Evolutionary conservation across 2,329 filamentous ascomycete genomes (phyloP), one percentile per base, ranked within the genome.

Genomic region (Pestalotiopsis sp.): DNA sequence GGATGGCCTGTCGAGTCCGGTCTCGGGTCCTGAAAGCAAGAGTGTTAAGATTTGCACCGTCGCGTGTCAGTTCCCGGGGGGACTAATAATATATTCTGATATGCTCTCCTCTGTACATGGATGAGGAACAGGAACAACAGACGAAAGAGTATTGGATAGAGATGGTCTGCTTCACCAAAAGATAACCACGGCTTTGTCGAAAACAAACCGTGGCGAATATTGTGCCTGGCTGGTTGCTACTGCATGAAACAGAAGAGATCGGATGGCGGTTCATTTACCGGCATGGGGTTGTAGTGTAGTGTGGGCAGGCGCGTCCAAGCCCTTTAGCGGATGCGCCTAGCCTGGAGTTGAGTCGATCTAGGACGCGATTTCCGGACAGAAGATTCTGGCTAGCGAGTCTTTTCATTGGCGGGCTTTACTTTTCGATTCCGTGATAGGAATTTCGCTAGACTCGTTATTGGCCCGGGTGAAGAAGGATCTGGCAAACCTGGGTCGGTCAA

Each of bases 1-100:
- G 40, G 41, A 57, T 57, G 5, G 63, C 63, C 49, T 56, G 63
- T 66, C 63, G 25, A 66, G 49, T 36, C 41, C 63, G 63, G 49
- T 66, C 23, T 66, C 63, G 63, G 63, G 31, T 40, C 49, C 41
- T 58, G 23, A 14, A 31, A 36, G 38, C 14, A n/a, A n/a, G 45
- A 52, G 17, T 14, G 41, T 25, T 31, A 66, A 58, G 63, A 36
- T 66, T 66, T 14, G 63, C 41, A 25, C 40, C 63, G 31, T 45
- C 25, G 23, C 63, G 41, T 57, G 17, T n/a, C 63, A 56, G 27
- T 41, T 38, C 27, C 31, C n/a, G n/a, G 38, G 60, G 31, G 2
- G 4, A 6, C 60, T 63, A 6, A 36, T 36, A 36, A 36, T 36
- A 36, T 9, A 36, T 36, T 59, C 25, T 20, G 25, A 20, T 12